phyloP scores from a whole-genome alignment of 2,329 filamentous ascomycete species.

The Sphaerostilbella broomeana region DNA sequence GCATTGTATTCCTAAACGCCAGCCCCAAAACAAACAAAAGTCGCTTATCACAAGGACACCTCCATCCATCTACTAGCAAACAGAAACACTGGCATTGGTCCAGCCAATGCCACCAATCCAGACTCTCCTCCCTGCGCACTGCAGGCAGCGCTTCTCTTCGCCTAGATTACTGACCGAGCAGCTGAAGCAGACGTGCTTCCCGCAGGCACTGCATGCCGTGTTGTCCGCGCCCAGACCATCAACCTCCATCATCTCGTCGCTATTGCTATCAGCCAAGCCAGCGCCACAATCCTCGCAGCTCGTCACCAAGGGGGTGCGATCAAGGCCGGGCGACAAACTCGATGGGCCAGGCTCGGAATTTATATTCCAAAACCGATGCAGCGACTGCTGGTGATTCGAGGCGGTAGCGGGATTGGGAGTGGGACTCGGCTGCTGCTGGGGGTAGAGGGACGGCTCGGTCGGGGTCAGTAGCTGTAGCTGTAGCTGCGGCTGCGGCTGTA shows the following conservation, averaged over 20 bases:
- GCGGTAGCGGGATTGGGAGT: background rate
- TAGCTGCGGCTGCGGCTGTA: slow-evolving; percentile 5
- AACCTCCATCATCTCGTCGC: slow-evolving; percentile 33
- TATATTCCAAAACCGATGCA: slow-evolving; percentile 58
- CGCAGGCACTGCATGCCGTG: slow-evolving; percentile 42
- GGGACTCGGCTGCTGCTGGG: slow-evolving; percentile 4
- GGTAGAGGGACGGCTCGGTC: slow-evolving; percentile 1
- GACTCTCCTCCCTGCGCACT: slow-evolving; percentile 39
- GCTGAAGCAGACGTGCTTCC: slow-evolving; percentile 51
- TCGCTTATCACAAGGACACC: background rate
- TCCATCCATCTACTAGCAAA: slow-evolving; percentile 21
- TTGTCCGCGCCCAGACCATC: slow-evolving; percentile 25
- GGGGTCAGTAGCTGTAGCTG: slow-evolving; percentile 10
- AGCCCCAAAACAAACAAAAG: background rate
- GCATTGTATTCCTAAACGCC: background rate
- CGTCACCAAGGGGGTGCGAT: slow-evolving; percentile 15
- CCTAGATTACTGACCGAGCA: slow-evolving; percentile 55
- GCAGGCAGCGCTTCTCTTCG: slow-evolving; percentile 45
- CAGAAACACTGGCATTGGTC: slow-evolving; percentile 15
- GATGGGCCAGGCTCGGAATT: slow-evolving; percentile 29
- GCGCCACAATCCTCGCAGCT: slow-evolving; percentile 51
- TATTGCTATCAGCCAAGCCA: slow-evolving; percentile 17
- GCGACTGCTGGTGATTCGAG: slow-evolving; percentile 33
- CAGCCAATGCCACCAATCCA: slow-evolving; percentile 17
- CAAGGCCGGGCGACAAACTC: slow-evolving; percentile 18